Conservation (phyloP, 2,329 filamentous ascomycete genomes). For the Paecilomyces formosus region DNA sequence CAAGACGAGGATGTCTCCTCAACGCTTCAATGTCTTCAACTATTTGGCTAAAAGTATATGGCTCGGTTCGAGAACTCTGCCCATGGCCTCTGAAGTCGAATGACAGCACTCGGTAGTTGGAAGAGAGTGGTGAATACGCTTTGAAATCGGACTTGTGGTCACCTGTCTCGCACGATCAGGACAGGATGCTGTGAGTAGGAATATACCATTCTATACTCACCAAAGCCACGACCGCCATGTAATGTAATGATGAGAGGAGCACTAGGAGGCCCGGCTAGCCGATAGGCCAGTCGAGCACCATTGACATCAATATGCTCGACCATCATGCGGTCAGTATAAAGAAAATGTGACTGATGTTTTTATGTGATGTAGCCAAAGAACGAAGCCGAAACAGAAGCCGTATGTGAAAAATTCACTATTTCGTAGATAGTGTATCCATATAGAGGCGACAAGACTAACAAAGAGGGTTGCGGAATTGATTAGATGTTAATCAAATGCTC, state of each 20-base stretch:
- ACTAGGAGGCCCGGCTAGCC: not conserved
- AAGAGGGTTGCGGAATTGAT: too few relatives aligned
- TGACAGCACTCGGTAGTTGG: not conserved
- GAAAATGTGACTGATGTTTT: too few relatives aligned
- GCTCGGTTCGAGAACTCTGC: not conserved
- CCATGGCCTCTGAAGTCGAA: not conserved
- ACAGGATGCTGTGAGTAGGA: not conserved
- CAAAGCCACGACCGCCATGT: not conserved
- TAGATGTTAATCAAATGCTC: too few relatives aligned
- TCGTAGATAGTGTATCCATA: too few relatives aligned
- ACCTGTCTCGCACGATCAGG: not conserved
- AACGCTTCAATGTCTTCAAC: not conserved
- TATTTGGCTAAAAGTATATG: not conserved
- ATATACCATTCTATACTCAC: not conserved
- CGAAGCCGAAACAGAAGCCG: too few relatives aligned
- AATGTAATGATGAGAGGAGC: not conserved
- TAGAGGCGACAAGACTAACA: too few relatives aligned
- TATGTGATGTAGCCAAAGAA: too few relatives aligned
- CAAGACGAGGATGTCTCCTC: constrained; percentile 26
- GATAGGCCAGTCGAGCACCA: not conserved
- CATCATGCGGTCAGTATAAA: too few relatives aligned
- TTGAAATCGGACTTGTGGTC: not conserved
- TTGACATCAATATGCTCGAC: not conserved
- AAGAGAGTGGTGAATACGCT: not conserved
- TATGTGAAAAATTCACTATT: too few relatives aligned